A percentile compares a stretch with the other conserved stretches of the same genome.
phyloP scores from a whole-genome alignment of 139 green algal species.

The Closterium sp. region DNA sequence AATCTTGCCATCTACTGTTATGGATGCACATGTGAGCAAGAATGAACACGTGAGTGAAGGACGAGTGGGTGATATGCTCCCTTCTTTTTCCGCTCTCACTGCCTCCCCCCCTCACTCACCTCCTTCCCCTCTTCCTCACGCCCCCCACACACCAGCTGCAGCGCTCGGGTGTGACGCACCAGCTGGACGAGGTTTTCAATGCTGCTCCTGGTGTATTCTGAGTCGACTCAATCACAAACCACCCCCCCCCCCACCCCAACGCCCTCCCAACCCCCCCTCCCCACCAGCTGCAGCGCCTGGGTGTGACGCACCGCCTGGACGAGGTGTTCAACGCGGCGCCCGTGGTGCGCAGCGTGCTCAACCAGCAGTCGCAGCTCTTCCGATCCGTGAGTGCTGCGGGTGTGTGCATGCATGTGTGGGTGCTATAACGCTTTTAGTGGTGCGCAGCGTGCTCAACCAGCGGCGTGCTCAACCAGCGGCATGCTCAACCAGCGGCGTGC shows the following conservation, averaged over 20 bases:
- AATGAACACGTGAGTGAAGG: no score
- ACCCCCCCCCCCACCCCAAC: no score
- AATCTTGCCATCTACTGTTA: no score
- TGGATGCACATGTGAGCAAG: no score
- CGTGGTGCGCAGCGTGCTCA: conserved; percentile 63
- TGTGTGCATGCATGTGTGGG: neutral
- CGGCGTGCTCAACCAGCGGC: no score
- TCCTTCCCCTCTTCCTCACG: neutral
- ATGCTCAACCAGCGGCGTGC: no score
- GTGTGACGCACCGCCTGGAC: conserved; percentile 72
- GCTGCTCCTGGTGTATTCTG: neutral
- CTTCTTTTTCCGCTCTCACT: neutral
- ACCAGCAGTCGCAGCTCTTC: neutral
- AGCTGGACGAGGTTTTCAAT: no score
- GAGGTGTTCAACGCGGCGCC: conserved; percentile 70
- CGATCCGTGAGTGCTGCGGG: neutral
- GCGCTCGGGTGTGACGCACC: no score
- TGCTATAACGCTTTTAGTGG: neutral
- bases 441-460: no score
- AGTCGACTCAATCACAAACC: no score
- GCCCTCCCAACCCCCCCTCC: no score
- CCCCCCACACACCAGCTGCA: neutral
- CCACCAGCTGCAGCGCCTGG: conserved; percentile 31
- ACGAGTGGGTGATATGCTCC: no score
- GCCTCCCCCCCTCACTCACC: neutral